Conservation (phyloP, 192 early-diverging fungal genomes). For the Backusella circina region DNA sequence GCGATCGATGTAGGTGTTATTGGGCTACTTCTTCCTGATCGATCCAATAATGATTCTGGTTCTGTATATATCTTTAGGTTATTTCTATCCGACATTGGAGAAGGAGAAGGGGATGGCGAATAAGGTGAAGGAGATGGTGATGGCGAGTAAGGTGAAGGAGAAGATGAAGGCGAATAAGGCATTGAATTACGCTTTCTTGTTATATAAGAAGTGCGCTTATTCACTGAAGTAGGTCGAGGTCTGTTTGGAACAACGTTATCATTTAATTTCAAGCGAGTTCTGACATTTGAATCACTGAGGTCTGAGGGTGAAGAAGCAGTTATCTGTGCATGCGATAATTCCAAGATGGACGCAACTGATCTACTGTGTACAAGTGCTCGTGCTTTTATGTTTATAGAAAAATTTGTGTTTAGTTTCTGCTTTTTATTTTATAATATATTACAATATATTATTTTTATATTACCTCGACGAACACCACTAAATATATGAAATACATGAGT, state of each 20-base stretch:
- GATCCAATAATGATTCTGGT: conserved; percentile 7
- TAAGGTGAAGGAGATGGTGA: conserved; percentile 1
- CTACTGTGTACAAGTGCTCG: conserved; percentile 61
- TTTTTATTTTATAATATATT: not conserved
- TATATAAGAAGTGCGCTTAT: conserved; percentile 17
- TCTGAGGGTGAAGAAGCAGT: conserved; percentile 36
- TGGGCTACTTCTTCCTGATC: not conserved
- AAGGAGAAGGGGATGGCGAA: not conserved
- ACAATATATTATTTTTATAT: not conserved
- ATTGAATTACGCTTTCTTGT: conserved; percentile 11
- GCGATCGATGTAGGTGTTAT: conserved; percentile 3
- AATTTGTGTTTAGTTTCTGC: not conserved
- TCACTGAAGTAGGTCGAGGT: conserved; percentile 22
- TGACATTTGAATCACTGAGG: conserved; percentile 36
- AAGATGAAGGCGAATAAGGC: conserved; percentile 3
- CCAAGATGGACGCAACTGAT: conserved; percentile 53
- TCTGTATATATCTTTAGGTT: conserved; percentile 6
- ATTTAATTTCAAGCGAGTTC: conserved; percentile 36
- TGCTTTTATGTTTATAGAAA: conserved; percentile 33
- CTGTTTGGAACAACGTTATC: conserved; percentile 28
- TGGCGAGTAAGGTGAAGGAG: not conserved
- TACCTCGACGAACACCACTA: conserved; percentile 54
- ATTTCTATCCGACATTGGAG: not conserved
- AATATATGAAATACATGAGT: not conserved
- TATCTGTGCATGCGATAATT: conserved; percentile 43